phyloP scores from a whole-genome alignment of 768 basidiomycete species.

The Podaxis sp. region DNA sequence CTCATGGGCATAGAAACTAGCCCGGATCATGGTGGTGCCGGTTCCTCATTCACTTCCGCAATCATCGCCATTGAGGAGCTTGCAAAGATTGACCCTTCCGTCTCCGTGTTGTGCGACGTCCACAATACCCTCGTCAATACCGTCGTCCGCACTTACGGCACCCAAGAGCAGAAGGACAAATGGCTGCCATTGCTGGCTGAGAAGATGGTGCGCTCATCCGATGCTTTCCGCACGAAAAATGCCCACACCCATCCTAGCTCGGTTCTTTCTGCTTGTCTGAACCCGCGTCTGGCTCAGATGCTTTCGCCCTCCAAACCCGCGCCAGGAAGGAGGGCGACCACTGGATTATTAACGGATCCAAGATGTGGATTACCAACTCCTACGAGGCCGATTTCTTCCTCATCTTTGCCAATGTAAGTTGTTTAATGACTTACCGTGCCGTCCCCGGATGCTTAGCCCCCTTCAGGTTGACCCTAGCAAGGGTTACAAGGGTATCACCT shows the following conservation, averaged over 20 bases:
- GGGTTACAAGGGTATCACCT: constrained; percentile 99
- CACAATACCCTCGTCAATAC: constrained; percentile 99
- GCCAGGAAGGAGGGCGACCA: constrained; percentile 84
- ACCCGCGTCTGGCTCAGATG: constrained; percentile 91
- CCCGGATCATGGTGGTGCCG: constrained; percentile 81
- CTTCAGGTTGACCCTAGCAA: constrained; percentile 77
- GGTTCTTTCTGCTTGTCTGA: constrained; percentile 97
- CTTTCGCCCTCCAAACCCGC: constrained; percentile 93
- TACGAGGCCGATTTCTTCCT: constrained; percentile 89
- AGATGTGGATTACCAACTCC: constrained; percentile 99
- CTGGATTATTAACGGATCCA: constrained; percentile 93
- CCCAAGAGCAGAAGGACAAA: constrained; percentile 79
- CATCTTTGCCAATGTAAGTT: constrained; percentile 88
- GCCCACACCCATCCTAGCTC: constrained; percentile 50
- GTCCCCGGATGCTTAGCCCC: neutral
- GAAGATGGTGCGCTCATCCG: constrained; percentile 53
- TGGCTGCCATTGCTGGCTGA: constrained; percentile 85
- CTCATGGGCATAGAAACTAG: constrained; percentile 98
- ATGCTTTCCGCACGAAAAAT: neutral
- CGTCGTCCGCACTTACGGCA: constrained; percentile 84
- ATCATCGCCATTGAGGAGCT: constrained; percentile 98
- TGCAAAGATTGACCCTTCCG: constrained; percentile 93
- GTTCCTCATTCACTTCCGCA: constrained; percentile 90
- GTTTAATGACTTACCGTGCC: neutral
- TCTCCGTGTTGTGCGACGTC: constrained; percentile 95